Percentiles rank a stretch among this genome's conserved stretches.
phyloP scores from a whole-genome alignment of 306 rosid species.

The Astragalus membranaceus region DNA sequence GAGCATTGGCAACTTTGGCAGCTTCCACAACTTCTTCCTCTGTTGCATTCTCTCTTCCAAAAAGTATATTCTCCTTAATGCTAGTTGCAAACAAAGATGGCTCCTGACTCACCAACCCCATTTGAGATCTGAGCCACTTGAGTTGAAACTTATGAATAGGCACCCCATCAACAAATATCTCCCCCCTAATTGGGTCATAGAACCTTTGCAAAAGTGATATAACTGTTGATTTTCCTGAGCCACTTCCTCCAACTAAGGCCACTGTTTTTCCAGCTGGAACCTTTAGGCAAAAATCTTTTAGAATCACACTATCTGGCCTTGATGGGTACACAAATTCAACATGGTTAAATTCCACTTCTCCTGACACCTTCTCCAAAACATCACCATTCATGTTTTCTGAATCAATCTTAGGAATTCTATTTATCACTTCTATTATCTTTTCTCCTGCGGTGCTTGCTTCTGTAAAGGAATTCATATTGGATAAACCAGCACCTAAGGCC shows the following conservation, averaged over 20 bases:
- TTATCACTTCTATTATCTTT: constrained; percentile 65
- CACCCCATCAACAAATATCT: constrained; percentile 65
- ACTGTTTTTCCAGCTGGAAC: constrained; percentile 71
- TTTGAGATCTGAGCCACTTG: constrained; percentile 78
- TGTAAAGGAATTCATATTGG: constrained; percentile 72
- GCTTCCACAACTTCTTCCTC: constrained; percentile 54
- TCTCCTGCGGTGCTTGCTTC: constrained; percentile 75
- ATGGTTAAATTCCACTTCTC: constrained; percentile 60
- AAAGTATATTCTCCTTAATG: constrained; percentile 72
- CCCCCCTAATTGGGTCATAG: constrained; percentile 74
- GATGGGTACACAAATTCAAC: constrained; percentile 78
- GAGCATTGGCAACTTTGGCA: constrained; percentile 82
- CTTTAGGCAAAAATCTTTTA: constrained; percentile 46
- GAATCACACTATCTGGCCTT: constrained; percentile 60
- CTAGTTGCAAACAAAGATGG: constrained; percentile 82
- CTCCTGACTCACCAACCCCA: constrained; percentile 96
- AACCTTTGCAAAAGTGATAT: constrained; percentile 74
- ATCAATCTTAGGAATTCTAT: constrained; percentile 77
- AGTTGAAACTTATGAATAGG: constrained; percentile 50
- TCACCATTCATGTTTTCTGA: constrained; percentile 66
- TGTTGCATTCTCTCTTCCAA: constrained; percentile 77
- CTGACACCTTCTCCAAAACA: constrained; percentile 33
- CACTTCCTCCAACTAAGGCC: constrained; percentile 84
- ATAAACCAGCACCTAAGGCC: constrained; percentile 69
- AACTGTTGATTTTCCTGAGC: constrained; percentile 87